Evolutionary conservation across 75 land plant genomes (phyloP).

Genomic region (Pinus albicaulis): DNA sequence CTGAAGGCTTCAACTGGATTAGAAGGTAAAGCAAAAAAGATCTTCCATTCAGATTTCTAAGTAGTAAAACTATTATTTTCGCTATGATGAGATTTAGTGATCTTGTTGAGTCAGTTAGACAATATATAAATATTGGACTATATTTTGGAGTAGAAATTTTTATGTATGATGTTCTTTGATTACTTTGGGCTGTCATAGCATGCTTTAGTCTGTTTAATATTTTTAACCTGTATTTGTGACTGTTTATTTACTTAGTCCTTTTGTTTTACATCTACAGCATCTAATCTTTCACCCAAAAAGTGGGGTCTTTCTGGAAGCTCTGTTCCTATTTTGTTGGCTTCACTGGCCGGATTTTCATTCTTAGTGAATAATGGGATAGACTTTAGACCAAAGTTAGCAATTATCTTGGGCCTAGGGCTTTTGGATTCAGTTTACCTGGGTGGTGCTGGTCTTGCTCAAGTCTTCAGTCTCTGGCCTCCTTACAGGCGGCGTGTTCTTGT

Average conservation of each 20-base stretch:
- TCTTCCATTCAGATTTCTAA: not conserved
- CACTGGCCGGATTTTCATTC: constrained; percentile 55
- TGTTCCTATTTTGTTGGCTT: constrained; percentile 33
- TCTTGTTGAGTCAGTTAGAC: constrained; percentile 1
- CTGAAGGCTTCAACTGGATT: constrained; percentile 70
- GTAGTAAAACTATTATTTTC: not conserved
- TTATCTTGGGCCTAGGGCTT: constrained; percentile 50
- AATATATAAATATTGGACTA: constrained; percentile 2
- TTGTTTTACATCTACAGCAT: constrained; percentile 42
- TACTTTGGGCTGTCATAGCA: not conserved
- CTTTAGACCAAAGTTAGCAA: constrained; percentile 58
- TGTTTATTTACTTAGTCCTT: not conserved
- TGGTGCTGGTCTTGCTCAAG: constrained; percentile 75
- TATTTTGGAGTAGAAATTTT: not conserved
- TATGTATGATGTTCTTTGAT: no score
- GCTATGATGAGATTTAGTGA: not conserved
- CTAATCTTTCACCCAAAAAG: constrained; percentile 87
- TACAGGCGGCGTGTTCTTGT: constrained; percentile 78
- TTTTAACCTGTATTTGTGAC: not conserved
- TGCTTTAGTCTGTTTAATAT: not conserved
- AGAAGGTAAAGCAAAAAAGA: constrained; percentile 48
- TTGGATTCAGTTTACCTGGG: constrained; percentile 83
- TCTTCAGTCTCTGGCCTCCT: constrained; percentile 84
- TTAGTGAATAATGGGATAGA: constrained; percentile 75
- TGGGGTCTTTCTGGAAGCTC: constrained; percentile 85